These are phyloP conservation scores for Phytophthora pinifolia DNA, from an alignment of 352 stramenopile genomes.

Conservation along the genomic window DNA sequence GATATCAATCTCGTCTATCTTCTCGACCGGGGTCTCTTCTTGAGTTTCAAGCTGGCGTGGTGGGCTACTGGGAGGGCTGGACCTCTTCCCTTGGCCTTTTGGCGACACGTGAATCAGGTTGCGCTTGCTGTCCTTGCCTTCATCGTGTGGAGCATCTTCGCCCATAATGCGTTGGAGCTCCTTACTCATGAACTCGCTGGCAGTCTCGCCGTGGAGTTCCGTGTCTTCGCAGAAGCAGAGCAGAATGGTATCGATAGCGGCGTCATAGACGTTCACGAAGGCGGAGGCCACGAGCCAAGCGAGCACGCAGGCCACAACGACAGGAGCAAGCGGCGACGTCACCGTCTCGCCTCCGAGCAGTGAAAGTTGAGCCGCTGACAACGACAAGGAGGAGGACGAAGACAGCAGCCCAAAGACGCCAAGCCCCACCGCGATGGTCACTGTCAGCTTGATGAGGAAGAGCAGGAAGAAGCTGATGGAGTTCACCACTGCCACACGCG, in stretches of 20 bases:
- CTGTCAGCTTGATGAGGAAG: slow-evolving; percentile 92
- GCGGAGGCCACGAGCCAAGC: slow-evolving; percentile 90
- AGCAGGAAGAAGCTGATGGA: slow-evolving; percentile 94
- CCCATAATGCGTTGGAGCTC: slow-evolving; percentile 71
- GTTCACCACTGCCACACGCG: slow-evolving; percentile 86
- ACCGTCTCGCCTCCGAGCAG: slow-evolving; percentile 73
- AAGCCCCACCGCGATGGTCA: slow-evolving; percentile 48
- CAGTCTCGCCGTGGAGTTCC: slow-evolving; percentile 51
- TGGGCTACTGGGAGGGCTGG: slow-evolving; percentile 7
- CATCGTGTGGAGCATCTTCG: slow-evolving; percentile 4
- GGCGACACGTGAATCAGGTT: slow-evolving; percentile 45
- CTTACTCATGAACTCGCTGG: slow-evolving; percentile 81
- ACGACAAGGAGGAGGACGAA: slow-evolving; percentile 28
- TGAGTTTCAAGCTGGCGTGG: neutral
- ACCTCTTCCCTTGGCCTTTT: slow-evolving; percentile 4
- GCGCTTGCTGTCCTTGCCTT: slow-evolving; percentile 22
- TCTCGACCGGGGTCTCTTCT: slow-evolving; percentile 18
- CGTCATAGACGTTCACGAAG: slow-evolving; percentile 95
- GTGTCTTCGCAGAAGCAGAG: slow-evolving; percentile 97
- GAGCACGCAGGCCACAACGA: slow-evolving; percentile 75
- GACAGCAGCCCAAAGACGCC: slow-evolving; percentile 56
- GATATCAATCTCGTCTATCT: slow-evolving; percentile 43
- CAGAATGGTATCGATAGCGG: slow-evolving; percentile 94
- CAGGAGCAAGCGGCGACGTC: slow-evolving; percentile 90
- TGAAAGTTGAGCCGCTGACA: slow-evolving; percentile 37